A percentile compares a stretch with the other conserved stretches of the same genome.
Conservation (phyloP, 2,329 filamentous ascomycete species). For the Epichloe coenophiala region DNA sequence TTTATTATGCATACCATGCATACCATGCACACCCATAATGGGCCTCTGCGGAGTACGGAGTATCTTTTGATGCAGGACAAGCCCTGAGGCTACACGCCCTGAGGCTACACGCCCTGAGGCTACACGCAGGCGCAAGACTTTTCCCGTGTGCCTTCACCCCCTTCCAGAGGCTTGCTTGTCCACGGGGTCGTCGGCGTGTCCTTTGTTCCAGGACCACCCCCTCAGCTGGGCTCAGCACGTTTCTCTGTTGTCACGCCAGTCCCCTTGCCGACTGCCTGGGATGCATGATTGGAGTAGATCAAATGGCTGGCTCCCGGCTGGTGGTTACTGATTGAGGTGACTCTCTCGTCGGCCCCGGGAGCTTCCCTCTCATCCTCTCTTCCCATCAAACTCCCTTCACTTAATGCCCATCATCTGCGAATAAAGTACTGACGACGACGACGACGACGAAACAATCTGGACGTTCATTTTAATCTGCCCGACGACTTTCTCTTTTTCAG, state of each 20-base stretch:
- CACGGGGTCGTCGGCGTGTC: too few relatives aligned
- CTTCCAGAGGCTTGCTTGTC: background rate
- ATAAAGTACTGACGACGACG: constrained; percentile 4
- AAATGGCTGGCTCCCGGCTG: too few relatives aligned
- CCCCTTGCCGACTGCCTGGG: background rate
- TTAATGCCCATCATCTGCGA: background rate
- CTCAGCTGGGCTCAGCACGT: constrained; percentile 4
- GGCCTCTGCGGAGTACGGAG: too few relatives aligned
- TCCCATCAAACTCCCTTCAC: constrained; percentile 1
- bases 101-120: too few relatives aligned
- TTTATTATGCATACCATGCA: too few relatives aligned
- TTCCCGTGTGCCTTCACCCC: background rate
- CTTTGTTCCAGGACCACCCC: background rate
- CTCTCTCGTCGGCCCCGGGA: constrained; percentile 3
- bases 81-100: too few relatives aligned
- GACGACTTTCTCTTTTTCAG: background rate
- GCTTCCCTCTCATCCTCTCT: background rate
- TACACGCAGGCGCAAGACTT: too few relatives aligned
- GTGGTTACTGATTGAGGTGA: background rate
- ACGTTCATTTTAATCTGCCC: background rate
- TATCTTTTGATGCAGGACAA: too few relatives aligned
- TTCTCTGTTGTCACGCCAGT: background rate
- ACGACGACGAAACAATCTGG: background rate
- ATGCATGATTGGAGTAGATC: too few relatives aligned
- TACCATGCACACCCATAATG: too few relatives aligned